A percentile compares a stretch with the other conserved stretches of the same genome.
Conservation (phyloP, 139 green algal species). For the Chlamydomonas eustigma region DNA sequence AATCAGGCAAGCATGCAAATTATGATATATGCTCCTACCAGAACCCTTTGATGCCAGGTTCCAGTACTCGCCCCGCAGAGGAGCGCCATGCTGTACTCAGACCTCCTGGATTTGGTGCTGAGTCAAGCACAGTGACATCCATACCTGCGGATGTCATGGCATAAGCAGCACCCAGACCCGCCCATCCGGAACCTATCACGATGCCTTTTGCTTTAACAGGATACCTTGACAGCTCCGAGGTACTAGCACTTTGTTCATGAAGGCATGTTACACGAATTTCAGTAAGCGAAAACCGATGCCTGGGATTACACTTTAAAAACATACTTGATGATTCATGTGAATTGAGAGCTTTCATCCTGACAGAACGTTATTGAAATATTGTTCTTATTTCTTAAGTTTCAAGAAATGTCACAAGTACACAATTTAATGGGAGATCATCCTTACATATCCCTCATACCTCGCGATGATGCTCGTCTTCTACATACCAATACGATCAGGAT, state of each 20-base stretch:
- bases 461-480: no score
- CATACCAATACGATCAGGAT: no score
- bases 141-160: slow-evolving; percentile 6
- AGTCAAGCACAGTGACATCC: slow-evolving; percentile 5
- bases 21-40: slow-evolving; percentile 37
- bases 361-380: background rate
- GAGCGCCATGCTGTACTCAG: slow-evolving; percentile 42
- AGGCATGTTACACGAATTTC: background rate
- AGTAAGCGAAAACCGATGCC: background rate
- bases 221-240: no score
- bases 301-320: background rate
- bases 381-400: no score
- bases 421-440: no score
- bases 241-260: slow-evolving; percentile 3
- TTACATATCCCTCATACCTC: no score
- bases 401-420: no score
- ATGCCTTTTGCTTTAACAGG: slow-evolving; percentile 29
- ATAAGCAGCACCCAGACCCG: slow-evolving; percentile 10
- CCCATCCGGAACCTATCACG: slow-evolving; percentile 37
- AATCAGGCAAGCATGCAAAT: no score
- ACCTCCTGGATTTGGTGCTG: background rate
- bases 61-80: slow-evolving; percentile 55
- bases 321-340: background rate
- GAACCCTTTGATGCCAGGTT: slow-evolving; percentile 84
- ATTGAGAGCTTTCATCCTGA: background rate